phyloP scores from a whole-genome alignment of 2,329 filamentous ascomycete species.

The Verticillium albo-atrum region DNA sequence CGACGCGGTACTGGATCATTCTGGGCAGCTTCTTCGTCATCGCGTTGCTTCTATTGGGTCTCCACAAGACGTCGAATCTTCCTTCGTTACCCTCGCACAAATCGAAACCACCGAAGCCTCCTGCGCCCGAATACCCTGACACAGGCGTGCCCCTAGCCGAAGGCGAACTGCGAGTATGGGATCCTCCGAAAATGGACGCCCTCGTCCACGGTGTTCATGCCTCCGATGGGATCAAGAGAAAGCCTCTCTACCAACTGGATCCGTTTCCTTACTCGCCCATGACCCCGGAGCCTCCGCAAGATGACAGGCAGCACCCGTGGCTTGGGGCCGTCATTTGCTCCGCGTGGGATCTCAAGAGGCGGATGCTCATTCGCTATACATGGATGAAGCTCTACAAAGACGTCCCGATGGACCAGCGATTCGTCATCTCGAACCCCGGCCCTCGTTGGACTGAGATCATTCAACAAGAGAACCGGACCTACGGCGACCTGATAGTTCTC shows the following conservation, averaged over 20 bases:
- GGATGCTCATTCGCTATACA: conserved; percentile 23
- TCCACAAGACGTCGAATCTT: neutral
- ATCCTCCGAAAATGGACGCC: neutral
- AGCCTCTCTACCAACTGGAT: conserved; percentile 10
- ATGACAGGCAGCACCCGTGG: conserved; percentile 14
- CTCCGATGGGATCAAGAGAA: conserved; percentile 3
- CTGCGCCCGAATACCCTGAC: neutral
- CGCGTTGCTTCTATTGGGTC: neutral
- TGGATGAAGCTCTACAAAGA: conserved; percentile 25
- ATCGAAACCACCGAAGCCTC: neutral
- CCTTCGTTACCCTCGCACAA: neutral
- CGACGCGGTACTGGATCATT: neutral
- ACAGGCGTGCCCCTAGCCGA: neutral
- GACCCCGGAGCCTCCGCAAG: neutral
- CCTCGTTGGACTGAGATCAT: conserved; percentile 18
- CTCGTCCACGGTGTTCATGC: conserved; percentile 7
- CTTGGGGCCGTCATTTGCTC: conserved; percentile 23
- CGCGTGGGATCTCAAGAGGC: conserved; percentile 18
- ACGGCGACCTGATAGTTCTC: conserved; percentile 27
- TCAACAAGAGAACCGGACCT: conserved; percentile 22
- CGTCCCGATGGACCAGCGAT: conserved; percentile 22
- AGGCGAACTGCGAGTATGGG: neutral
- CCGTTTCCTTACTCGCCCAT: conserved; percentile 20
- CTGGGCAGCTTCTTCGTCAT: neutral
- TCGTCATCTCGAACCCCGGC: conserved; percentile 25